Evolutionary conservation across 169 alveolate genomes (phyloP), one percentile per base, ranked within the genome.

Genomic region (Plasmodium cynomolgi): DNA sequence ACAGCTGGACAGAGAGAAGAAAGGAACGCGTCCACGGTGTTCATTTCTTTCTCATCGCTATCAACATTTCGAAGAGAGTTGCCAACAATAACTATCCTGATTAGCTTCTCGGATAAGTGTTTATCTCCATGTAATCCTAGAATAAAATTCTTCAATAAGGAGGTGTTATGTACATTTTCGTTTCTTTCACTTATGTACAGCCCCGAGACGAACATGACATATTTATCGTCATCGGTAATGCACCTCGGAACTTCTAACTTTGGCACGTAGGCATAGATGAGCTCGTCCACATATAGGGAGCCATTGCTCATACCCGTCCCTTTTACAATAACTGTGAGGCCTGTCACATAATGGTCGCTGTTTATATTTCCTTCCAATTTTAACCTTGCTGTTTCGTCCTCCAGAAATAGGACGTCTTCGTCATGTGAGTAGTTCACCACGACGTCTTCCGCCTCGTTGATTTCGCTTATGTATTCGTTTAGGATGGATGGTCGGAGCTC

Each of bases 401-500:
- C 94, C 20, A 90, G 72, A 58, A 90, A 90, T 80, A 90, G 34
- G 26, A 80, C 26, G 20, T 90, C 94, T 90, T 90, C 84, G 17
- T 90, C 84, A 58, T 90, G 91, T 41, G 94, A 39, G 72, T 39
- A 90, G 33, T 90, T 90, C 26, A 90, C 37, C 3, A 81, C 39
- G 47, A 23, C 26, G 39, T 85, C 81, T 54, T 41, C 26, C 26
- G 34, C 9, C n/a, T 68, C 77, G 31, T 54, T 54, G 23, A 85
- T 75, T 85, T 74, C 93, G 50, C 94, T 90, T 34, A 92, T 3
- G 62, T 95, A 95, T 73, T 95, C 97, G 13, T 83, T 74, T 81
- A 95, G 92, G 20, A 91, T 95, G 5, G 97, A 94, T 33, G 97
- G 97, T 68, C 95, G 84, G 31, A 95, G 91, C 2, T 90, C 72